Conservation (phyloP, 257 asterid species). For the Coffea eugenioides region DNA sequence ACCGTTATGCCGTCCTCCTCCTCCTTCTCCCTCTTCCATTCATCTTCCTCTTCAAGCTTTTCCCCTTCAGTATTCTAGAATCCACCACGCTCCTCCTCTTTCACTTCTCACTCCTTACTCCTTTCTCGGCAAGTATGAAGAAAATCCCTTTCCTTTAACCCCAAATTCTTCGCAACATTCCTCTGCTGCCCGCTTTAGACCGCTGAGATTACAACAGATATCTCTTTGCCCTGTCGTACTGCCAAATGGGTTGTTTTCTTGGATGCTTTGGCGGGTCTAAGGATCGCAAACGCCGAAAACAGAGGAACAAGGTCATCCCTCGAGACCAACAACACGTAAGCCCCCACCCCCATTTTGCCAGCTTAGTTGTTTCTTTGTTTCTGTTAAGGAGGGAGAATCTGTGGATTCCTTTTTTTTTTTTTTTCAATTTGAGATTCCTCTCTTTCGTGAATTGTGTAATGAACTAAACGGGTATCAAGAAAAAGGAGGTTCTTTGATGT, state of each 20-base stretch:
- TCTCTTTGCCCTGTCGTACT: background rate
- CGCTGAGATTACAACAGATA: background rate
- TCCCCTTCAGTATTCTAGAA: background rate
- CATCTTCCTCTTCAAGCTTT: background rate
- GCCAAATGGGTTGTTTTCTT: conserved; percentile 76
- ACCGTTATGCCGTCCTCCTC: conserved; percentile 21
- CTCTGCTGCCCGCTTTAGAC: conserved; percentile 8
- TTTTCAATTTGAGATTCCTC: background rate
- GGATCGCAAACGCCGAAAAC: conserved; percentile 54
- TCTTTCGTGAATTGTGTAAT: background rate
- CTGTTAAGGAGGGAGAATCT: background rate
- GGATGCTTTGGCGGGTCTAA: conserved; percentile 81
- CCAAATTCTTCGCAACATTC: background rate
- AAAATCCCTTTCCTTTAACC: background rate
- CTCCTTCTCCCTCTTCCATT: background rate
- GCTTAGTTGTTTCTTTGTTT: conserved; percentile 14
- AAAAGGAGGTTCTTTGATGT: background rate
- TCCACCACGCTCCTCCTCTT: conserved; percentile 5
- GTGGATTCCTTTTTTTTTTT: background rate
- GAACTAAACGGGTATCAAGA: background rate
- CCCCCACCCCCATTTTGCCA: background rate
- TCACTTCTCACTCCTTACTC: background rate
- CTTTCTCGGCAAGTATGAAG: background rate
- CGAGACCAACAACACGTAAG: conserved; percentile 48
- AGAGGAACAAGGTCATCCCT: conserved; percentile 50